Evolutionary conservation across 1,284 basidiomycete genomes (phyloP).

Genomic region (Boletus smithii): DNA sequence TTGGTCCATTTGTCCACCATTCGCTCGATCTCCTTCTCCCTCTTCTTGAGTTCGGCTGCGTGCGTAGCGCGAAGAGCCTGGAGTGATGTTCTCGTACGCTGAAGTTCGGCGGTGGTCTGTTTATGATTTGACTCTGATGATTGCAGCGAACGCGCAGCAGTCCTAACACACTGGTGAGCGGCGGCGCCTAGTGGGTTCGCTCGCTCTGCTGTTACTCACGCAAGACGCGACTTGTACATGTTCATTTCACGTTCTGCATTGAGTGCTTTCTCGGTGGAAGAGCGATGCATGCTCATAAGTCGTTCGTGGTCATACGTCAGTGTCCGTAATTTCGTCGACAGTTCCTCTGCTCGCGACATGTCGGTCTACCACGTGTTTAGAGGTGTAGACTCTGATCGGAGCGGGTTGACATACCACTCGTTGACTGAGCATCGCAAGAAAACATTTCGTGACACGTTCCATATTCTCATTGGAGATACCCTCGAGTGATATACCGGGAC

Average conservation of each 20-base stretch:
- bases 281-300: conserved; percentile 58
- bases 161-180: conserved; percentile 37
- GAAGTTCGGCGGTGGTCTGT: conserved; percentile 62
- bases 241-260: conserved; percentile 73
- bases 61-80: conserved; percentile 66
- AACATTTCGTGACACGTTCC: conserved; percentile 70
- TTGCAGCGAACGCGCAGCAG: conserved; percentile 52
- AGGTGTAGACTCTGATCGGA: neutral
- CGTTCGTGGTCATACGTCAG: conserved; percentile 83
- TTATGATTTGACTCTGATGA: conserved; percentile 63
- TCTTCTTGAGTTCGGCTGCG: conserved; percentile 74
- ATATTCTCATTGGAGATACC: conserved; percentile 50
- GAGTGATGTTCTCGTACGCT: conserved; percentile 59
- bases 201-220: conserved; percentile 44
- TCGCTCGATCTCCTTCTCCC: conserved; percentile 77
- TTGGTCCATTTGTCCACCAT: conserved; percentile 76
- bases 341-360: conserved; percentile 72
- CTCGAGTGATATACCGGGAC: conserved; percentile 54
- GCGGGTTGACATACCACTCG: conserved; percentile 58
- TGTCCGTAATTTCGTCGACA: conserved; percentile 73
- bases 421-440: conserved; percentile 76
- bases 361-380: conserved; percentile 56
- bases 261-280: conserved; percentile 55
- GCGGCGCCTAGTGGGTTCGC: neutral
- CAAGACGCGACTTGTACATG: conserved; percentile 64